Percentiles rank a stretch among this genome's conserved stretches.
Evolutionary conservation across 495 filamentous ascomycete species (phyloP).

Genomic region (Aspergillus ostianus): DNA sequence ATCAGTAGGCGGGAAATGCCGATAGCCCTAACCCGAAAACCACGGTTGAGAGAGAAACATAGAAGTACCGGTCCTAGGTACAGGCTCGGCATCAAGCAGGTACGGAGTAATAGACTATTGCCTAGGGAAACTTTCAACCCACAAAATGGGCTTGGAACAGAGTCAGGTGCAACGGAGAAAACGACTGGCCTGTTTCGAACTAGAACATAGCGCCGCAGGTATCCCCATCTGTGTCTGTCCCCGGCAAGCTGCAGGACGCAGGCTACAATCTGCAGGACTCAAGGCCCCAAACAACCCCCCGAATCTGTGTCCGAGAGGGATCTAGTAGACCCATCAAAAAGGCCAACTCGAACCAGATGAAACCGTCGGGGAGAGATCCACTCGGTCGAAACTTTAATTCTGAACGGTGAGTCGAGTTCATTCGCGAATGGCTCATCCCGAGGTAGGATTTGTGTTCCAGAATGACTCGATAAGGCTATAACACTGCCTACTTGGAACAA

Average conservation of each 20-base stretch:
- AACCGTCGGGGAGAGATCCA: background rate
- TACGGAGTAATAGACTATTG: background rate
- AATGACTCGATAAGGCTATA: no score
- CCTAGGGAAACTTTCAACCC: background rate
- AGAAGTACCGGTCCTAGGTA: background rate
- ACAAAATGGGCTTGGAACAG: background rate
- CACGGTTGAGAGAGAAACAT: background rate
- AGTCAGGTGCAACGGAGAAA: background rate
- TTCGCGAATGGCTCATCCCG: no score
- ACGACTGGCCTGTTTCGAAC: background rate
- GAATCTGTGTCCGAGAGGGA: background rate
- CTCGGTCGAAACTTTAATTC: background rate
- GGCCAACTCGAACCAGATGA: background rate
- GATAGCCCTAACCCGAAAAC: background rate
- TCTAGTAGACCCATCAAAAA: background rate
- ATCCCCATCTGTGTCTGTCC: background rate
- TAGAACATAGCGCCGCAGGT: background rate
- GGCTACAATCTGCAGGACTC: no score
- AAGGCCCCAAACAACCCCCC: background rate
- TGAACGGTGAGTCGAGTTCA: background rate
- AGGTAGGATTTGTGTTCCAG: no score
- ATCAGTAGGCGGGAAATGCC: background rate
- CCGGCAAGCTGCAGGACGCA: background rate
- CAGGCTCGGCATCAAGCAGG: background rate
- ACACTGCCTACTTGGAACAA: no score